Conservation (phyloP, 768 basidiomycete species). For the Trametes elegans region DNA sequence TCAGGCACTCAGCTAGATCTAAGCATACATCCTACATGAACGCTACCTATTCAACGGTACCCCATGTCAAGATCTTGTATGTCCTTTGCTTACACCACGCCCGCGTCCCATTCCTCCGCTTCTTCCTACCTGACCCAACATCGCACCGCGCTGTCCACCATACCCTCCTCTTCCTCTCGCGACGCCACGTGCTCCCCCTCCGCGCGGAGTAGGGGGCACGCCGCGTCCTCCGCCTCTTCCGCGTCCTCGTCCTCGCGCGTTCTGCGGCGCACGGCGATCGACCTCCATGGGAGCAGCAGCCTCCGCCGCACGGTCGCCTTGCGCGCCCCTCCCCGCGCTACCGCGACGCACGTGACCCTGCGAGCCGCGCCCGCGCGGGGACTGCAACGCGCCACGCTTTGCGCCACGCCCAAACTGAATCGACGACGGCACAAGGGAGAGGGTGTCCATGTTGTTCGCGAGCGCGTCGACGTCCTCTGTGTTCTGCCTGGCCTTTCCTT, state of each 20-base stretch:
- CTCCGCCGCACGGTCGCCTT: too few species aligned
- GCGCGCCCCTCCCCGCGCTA: not conserved
- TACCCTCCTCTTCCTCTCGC: not conserved
- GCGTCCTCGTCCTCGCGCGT: not conserved
- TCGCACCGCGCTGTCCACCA: not conserved
- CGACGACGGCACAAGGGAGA: constrained; percentile 63
- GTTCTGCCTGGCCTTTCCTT: not conserved
- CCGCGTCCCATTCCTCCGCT: not conserved
- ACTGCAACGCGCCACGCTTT: constrained; percentile 10
- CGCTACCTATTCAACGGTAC: not conserved
- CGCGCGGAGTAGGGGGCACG: not conserved
- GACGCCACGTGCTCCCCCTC: not conserved
- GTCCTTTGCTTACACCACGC: not conserved
- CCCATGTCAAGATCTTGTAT: not conserved
- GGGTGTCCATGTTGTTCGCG: constrained; percentile 42
- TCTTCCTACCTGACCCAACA: not conserved
- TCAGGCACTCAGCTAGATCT: not conserved
- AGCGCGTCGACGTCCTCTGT: constrained; percentile 45
- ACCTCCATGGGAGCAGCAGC: not conserved
- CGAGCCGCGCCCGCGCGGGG: constrained; percentile 1
- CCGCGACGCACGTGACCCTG: constrained; percentile 2
- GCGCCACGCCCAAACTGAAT: constrained; percentile 74
- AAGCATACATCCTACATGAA: not conserved
- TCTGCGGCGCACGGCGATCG: not conserved
- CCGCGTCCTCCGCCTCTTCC: not conserved